A percentile compares a stretch with the other conserved stretches of the same genome.
Conservation (phyloP, 106 monocot species). For the Posidonia australis region DNA sequence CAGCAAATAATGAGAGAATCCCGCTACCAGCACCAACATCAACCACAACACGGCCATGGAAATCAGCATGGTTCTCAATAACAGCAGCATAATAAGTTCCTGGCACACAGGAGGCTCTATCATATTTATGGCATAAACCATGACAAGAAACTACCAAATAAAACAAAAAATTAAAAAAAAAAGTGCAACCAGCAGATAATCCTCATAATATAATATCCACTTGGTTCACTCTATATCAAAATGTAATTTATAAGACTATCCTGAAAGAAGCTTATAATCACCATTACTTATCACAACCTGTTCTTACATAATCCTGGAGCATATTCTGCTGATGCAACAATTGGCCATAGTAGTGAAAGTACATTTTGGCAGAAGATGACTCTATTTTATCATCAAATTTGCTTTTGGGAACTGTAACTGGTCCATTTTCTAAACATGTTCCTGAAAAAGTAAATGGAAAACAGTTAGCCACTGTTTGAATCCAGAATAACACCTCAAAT, state of each 20-base stretch:
- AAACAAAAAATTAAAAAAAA: no score
- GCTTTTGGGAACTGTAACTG: slow-evolving; percentile 34
- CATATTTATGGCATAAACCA: no score
- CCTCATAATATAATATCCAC: no score
- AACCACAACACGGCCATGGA: slow-evolving; percentile 85
- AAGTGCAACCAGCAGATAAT: no score
- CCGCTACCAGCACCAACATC: slow-evolving; percentile 99
- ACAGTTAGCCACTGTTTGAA: no score
- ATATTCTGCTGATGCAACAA: slow-evolving; percentile 98
- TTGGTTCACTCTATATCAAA: no score
- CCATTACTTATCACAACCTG: slow-evolving; percentile 50
- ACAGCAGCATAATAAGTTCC: slow-evolving; percentile 98
- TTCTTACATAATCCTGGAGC: slow-evolving; percentile 98
- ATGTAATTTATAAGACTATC: no score
- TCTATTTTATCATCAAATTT: slow-evolving; percentile 98
- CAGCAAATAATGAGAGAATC: slow-evolving; percentile 97
- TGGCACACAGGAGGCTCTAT: slow-evolving; percentile 10
- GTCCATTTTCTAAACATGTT: slow-evolving; percentile 54
- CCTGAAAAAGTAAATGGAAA: slow-evolving; percentile 28
- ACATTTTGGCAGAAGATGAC: slow-evolving; percentile 93
- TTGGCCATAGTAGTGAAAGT: slow-evolving; percentile 97
- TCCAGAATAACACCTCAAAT: no score
- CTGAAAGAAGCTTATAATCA: no score
- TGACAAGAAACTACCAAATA: no score
- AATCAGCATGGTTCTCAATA: slow-evolving; percentile 73